These are phyloP conservation scores for Botrytis tulipae DNA, from an alignment of 2,329 filamentous ascomycete species.

Conservation along the genomic window DNA sequence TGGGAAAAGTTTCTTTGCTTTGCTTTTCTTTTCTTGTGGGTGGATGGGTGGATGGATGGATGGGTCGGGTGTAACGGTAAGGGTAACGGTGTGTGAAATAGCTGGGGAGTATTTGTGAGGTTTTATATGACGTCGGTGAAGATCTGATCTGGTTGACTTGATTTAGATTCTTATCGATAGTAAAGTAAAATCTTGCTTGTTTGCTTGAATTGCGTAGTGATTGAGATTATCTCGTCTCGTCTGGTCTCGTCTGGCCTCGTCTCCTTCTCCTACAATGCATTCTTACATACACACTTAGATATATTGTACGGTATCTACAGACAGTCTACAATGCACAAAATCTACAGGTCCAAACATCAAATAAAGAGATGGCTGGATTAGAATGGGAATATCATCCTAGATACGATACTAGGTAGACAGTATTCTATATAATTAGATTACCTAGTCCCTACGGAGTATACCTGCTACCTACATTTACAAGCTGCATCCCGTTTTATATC, in stretches of 20 bases:
- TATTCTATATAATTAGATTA: neutral
- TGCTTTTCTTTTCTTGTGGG: neutral
- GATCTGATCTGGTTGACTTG: neutral
- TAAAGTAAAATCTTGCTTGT: neutral
- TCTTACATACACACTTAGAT: neutral
- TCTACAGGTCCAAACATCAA: neutral
- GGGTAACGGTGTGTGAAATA: neutral
- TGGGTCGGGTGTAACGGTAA: neutral
- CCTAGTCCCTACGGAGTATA: neutral
- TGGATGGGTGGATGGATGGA: neutral
- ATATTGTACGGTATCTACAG: neutral
- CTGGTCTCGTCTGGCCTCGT: neutral
- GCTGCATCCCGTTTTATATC: neutral
- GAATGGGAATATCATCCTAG: neutral
- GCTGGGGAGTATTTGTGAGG: neutral
- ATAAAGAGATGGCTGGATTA: conserved; percentile 6
- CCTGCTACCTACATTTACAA: neutral
- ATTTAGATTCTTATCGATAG: neutral
- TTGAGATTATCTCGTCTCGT: conserved; percentile 1
- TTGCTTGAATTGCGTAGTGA: neutral
- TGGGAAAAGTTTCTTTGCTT: neutral
- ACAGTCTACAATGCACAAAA: neutral
- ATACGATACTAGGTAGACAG: neutral
- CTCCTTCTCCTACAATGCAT: neutral
- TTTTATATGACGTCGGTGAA: conserved; percentile 15